Base-by-base conservation (phyloP, 1,139 yeast genomes). In the Blastobotrys serpentis region DNA sequence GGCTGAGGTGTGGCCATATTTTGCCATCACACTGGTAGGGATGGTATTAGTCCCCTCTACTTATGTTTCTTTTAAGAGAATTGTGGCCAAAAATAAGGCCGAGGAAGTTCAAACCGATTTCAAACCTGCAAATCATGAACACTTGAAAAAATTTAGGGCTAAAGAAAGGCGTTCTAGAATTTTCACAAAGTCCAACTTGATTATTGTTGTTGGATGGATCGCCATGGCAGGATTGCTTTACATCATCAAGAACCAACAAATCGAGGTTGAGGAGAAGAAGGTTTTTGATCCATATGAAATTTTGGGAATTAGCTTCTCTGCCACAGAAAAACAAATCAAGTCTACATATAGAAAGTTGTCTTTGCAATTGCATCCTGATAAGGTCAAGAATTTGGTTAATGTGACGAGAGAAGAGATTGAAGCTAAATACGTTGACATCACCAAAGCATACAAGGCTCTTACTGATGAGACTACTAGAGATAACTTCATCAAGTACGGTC, bases 1-100 rank as follows among this genome's bases (percentile, higher is more conserved):
- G 60, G 82, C 92, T 42, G 95, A 88, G 62, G 89, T 95, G 4
- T 92, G 98, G 98, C 98, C 98, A 40, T 89, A 84, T 66, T 92
- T 90, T 63, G 79, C 85, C 50, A 71, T 87, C 62, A 92, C 98
- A 1, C 71, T 89, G 49, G 72, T 86, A 47, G 67, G 81, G 10
- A 76, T 81, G 47, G 78, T 82, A 22, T 75, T 88, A 53, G 68
- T 88, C 39, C 97, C 98, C 4, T 63, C 80, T 51, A 84, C 96
- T 1, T 56, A 81, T 14, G 67, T 72, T 42, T 75, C 80, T 56
- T 49, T 56, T 22, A 39, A 48, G 22, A 50, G 57, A 25, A 25
- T 49, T 25, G 25, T 47, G 22, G 47, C 50, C 13, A 36, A 19
- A 17, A 18, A 18, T 8, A 4, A 36, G 25, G 43, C 50, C 18